phyloP scores from a whole-genome alignment of 106 monocot genomes.

The Dendrobium catenatum region DNA sequence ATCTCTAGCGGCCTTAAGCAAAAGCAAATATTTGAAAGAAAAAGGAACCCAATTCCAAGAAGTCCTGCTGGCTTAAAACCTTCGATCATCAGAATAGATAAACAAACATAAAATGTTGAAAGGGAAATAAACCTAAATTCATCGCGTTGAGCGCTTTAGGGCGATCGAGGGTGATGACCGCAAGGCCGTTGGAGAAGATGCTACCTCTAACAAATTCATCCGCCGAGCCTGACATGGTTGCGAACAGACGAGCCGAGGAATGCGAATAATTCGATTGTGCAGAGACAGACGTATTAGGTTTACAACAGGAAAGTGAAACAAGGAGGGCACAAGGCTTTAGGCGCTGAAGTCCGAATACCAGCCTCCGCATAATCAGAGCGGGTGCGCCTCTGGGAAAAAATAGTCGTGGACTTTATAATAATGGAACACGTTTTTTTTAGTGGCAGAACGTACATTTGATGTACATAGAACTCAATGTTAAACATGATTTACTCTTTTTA shows the following conservation, averaged over 20 bases:
- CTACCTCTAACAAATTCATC: slow-evolving; percentile 75
- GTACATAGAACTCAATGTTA: too few species aligned
- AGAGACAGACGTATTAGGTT: background rate
- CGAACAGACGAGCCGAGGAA: slow-evolving; percentile 12
- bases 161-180: slow-evolving; percentile 92
- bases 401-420: too few species aligned
- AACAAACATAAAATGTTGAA: background rate
- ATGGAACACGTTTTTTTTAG: too few species aligned
- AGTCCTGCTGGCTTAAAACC: background rate
- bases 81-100: background rate
- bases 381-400: too few species aligned
- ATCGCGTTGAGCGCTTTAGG: slow-evolving; percentile 93
- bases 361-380: too few species aligned
- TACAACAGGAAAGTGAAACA: background rate
- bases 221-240: slow-evolving; percentile 50
- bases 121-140: slow-evolving; percentile 23
- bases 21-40: background rate
- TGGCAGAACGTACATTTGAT: too few species aligned
- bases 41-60: background rate
- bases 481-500: too few species aligned
- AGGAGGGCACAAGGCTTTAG: background rate
- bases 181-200: slow-evolving; percentile 81
- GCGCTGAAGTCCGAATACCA: background rate
- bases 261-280: background rate
- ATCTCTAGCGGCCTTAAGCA: background rate